Evolutionary conservation across 257 asterid species (phyloP), one percentile per base, ranked within the genome.

Genomic region (Capsicum pubescens): DNA sequence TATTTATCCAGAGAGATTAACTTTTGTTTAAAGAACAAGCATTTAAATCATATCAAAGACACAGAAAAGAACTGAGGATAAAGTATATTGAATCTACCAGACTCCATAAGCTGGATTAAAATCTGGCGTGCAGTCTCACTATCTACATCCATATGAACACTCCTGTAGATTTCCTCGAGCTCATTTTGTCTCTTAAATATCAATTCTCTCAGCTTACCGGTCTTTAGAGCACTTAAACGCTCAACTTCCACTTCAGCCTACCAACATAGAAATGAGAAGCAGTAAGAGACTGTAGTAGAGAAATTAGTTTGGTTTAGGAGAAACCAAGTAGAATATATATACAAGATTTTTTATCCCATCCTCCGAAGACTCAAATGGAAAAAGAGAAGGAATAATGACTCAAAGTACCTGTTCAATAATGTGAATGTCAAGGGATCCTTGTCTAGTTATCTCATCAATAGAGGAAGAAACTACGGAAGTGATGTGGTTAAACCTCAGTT

Each of bases 121-220:
- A 81, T 89, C 80, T 91, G 81, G 66, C 87, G 87, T 48, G 92
- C 90, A 85, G 89, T 92, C 71, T 85, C 93, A 52, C 86, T 70
- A 59, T 94, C 93, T 42, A 91, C 89, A 84, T 92, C 94, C 92
- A 94, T 83, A 88, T 94, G 98, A 85, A 89, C 93, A 70, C 79
- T 89, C 79, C 85, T 66, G 81, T 90, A 89, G 78, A 94, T 92
- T 86, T 91, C 93, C 88, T 94, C 98, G 21, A 94, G 90, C 89
- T 92, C 93, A 67, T 88, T 85, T 83, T 94, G 95, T 84, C 95
- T 92, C 88, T 89, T 90, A 86, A 91, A 83, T 86, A 94, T 91
- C 83, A 94, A 87, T 88, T 94, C 97, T 86, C 89, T 92, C 92
- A 91, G 86, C 91, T 91, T 94, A 82, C 93, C 86, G 86, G 90